Evolutionary conservation across 2,329 filamentous ascomycete genomes (phyloP).

Genomic region (Neobulgaria alba): DNA sequence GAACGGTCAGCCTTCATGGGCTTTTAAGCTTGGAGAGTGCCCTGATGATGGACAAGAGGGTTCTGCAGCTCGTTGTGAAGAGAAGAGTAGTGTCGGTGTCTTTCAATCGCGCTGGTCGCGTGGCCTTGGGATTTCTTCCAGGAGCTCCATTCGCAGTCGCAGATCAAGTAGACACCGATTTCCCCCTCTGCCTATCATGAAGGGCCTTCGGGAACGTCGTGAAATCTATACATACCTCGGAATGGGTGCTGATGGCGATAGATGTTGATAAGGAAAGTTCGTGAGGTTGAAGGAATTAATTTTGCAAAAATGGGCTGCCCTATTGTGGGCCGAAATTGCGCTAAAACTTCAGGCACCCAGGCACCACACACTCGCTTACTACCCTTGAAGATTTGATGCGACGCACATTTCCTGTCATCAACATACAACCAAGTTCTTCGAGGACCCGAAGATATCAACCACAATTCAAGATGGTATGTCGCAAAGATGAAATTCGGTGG

Average conservation of each 20-base stretch:
- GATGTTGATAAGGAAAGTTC: slow-evolving; percentile 6
- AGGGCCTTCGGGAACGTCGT: slow-evolving; percentile 16
- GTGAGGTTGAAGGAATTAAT: slow-evolving; percentile 2
- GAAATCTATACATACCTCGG: slow-evolving; percentile 27
- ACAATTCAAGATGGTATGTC: slow-evolving; percentile 23
- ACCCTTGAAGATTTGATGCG: background rate
- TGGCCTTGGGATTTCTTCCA: slow-evolving; percentile 6
- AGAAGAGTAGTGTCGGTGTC: slow-evolving; percentile 52
- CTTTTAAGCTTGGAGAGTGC: slow-evolving; percentile 60
- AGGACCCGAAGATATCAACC: slow-evolving; percentile 25
- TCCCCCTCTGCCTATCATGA: slow-evolving; percentile 35
- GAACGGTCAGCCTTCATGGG: slow-evolving; percentile 55
- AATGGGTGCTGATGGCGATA: slow-evolving; percentile 9
- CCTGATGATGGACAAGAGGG: slow-evolving; percentile 49
- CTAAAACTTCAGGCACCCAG: background rate
- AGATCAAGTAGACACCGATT: slow-evolving; percentile 40
- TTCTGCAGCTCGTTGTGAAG: slow-evolving; percentile 60
- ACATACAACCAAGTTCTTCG: slow-evolving; percentile 22
- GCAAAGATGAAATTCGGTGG: background rate
- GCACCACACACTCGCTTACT: background rate
- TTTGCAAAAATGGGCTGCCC: slow-evolving; percentile 1
- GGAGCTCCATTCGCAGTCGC: slow-evolving; percentile 12
- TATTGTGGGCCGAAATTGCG: background rate
- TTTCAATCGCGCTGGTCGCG: slow-evolving; percentile 22
- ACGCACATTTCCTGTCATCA: slow-evolving; percentile 4